These are phyloP conservation scores for Pelargonium cotyledonis DNA, from an alignment of 441 rosid genomes.

Conservation along the genomic window DNA sequence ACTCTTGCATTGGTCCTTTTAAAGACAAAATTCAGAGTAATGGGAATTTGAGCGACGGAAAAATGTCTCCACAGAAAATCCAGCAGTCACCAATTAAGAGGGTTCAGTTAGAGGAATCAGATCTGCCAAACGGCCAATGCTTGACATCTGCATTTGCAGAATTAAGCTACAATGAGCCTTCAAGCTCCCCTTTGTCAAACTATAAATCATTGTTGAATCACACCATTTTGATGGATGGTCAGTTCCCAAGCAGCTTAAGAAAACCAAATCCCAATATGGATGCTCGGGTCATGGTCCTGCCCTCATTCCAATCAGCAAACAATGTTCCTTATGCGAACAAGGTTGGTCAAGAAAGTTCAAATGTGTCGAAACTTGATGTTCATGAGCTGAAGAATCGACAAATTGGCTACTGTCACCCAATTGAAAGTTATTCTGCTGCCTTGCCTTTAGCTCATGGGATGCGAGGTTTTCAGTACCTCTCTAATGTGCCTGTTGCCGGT, in stretches of 20 bases:
- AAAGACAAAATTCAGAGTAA: slow-evolving; percentile 32
- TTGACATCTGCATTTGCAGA: slow-evolving; percentile 54
- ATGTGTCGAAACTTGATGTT: slow-evolving; percentile 29
- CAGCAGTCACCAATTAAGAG: slow-evolving; percentile 31
- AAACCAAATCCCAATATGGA: slow-evolving; percentile 20
- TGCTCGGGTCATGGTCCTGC: slow-evolving; percentile 23
- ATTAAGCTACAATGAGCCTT: slow-evolving; percentile 31
- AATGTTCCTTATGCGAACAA: slow-evolving; percentile 27
- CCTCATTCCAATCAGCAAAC: slow-evolving; percentile 26
- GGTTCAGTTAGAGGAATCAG: slow-evolving; percentile 33
- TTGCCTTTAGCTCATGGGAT: slow-evolving; percentile 40
- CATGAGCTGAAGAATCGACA: slow-evolving; percentile 40
- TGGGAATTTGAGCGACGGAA: slow-evolving; percentile 27
- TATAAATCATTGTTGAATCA: slow-evolving; percentile 23
- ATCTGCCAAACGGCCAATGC: slow-evolving; percentile 46
- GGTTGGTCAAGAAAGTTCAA: slow-evolving; percentile 26
- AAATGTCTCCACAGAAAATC: slow-evolving; percentile 21
- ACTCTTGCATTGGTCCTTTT: slow-evolving; percentile 32
- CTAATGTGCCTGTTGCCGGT: slow-evolving; percentile 33
- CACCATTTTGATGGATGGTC: slow-evolving; percentile 26
- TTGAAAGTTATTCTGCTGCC: slow-evolving; percentile 31
- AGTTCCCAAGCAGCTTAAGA: slow-evolving; percentile 29
- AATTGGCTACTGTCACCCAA: slow-evolving; percentile 38
- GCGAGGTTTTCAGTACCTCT: slow-evolving; percentile 35
- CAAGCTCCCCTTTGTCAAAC: slow-evolving; percentile 22